These are phyloP conservation scores for Litsea cubeba DNA, from an alignment of 164 flowering plant genomes.

Conservation along the genomic window DNA sequence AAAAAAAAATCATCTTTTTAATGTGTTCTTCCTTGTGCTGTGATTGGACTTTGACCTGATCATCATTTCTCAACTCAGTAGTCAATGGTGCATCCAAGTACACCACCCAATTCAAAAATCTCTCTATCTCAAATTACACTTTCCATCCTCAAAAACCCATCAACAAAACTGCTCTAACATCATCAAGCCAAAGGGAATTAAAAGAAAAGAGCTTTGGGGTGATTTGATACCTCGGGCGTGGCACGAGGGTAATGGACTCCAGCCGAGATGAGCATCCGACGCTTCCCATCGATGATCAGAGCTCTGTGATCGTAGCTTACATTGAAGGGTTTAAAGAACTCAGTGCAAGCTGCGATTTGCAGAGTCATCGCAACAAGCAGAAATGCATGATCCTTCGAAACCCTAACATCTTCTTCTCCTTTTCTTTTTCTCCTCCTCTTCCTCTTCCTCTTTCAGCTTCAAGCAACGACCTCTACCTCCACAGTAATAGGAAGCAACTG, in stretches of 20 bases:
- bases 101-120: too few species aligned
- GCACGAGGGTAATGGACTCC: conserved; percentile 96
- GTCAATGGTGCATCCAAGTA: too few species aligned
- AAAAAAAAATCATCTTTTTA: too few species aligned
- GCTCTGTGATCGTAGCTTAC: conserved; percentile 90
- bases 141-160: too few species aligned
- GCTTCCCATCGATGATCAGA: conserved; percentile 65
- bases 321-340: conserved; percentile 70
- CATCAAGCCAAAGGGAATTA: too few species aligned
- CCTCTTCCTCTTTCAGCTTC: neutral
- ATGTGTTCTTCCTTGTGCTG: too few species aligned
- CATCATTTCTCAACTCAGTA: too few species aligned
- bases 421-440: neutral
- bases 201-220: too few species aligned
- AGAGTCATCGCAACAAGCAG: conserved; percentile 3
- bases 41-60: too few species aligned
- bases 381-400: conserved; percentile 1
- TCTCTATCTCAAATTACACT: too few species aligned
- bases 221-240: conserved; percentile 55
- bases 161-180: too few species aligned
- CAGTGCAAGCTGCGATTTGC: conserved; percentile 13
- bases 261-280: conserved; percentile 85
- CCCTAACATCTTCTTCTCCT: conserved; percentile 8
- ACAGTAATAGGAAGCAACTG: neutral
- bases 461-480: neutral